Base-by-base conservation (phyloP, 2,329 filamentous ascomycete genomes). In the Pseudocercospora fuligena region DNA sequence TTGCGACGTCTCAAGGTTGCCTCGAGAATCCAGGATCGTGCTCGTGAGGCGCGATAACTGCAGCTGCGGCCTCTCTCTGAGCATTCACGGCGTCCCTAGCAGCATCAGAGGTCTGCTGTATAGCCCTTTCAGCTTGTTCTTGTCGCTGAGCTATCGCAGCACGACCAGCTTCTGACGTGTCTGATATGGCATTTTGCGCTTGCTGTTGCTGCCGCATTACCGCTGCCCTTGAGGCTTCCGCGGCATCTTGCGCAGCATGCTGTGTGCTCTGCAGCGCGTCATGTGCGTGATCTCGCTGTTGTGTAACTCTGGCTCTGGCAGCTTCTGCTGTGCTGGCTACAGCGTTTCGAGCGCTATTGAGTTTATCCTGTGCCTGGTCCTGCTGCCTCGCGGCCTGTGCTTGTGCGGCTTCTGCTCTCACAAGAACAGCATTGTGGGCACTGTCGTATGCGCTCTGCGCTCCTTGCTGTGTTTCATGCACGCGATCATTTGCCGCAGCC, bases 401-500 rank as follows among this genome's bases (percentile, higher is more conserved):
- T n/a, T 19, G 19, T 4, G 49, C 49, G 9, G 49, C 49, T 7
- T 54, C 23, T n/a, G 9, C 14, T 5, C 23, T 21, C 12, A 6
- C 47, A 1, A 27, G 47, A 16, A 29, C 2, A 25, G 7, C 5
- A n/a, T 29, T 16, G 19, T 54, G 23, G 5, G 23, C 19, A 60
- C 51, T 29, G 7, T 54, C 23, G 9, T 54, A 54, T 3, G 43
- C 58, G 14, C 51, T 36, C 27, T 46, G 23, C 11, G 54, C 64
- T 12, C 66, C 58, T 11, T 62, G 57, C 23, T 65, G 58, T 25
- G 65, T 64, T 33, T 67, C 62, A 29, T 61, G 56, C 29, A 58
- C 12, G 7, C 23, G 33, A 14, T 66, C 51, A 27, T 47, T 54
- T 25, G 58, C 63, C 23, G 67, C 67, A 7, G 59, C 60, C 47